Conservation (phyloP, 2,329 filamentous ascomycete species). For the Fusarium marasasianum region DNA sequence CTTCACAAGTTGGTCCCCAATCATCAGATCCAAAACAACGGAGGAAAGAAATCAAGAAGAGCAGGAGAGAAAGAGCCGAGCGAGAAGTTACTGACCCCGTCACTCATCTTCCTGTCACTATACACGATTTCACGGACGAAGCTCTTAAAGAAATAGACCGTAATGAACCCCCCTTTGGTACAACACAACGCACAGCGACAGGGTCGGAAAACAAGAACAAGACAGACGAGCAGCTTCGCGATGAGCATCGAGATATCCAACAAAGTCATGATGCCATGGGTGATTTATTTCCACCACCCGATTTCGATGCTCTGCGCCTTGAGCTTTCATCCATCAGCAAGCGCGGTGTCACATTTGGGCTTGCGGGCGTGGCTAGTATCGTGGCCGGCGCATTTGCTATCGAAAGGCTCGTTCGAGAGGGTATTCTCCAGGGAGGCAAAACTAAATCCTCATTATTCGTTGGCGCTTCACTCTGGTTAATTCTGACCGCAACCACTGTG, state of each 20-base stretch:
- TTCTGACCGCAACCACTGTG: conserved; percentile 41
- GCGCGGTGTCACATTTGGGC: conserved; percentile 49
- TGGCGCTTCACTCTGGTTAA: conserved; percentile 38
- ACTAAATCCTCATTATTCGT: conserved; percentile 30
- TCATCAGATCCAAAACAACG: conserved; percentile 56
- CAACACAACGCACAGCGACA: conserved; percentile 50
- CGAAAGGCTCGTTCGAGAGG: conserved; percentile 32
- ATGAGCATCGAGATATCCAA: conserved; percentile 50
- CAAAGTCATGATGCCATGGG: conserved; percentile 53
- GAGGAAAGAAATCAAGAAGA: conserved; percentile 59
- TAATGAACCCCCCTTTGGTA: conserved; percentile 48
- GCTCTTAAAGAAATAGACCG: conserved; percentile 57
- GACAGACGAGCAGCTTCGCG: conserved; percentile 49
- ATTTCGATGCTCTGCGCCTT: conserved; percentile 54
- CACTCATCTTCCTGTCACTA: conserved; percentile 73
- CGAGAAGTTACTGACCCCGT: conserved; percentile 76
- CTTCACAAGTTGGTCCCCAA: conserved; percentile 49
- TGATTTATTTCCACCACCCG: conserved; percentile 58
- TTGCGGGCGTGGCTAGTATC: conserved; percentile 49
- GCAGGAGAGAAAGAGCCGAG: conserved; percentile 56
- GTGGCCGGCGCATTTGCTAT: conserved; percentile 41
- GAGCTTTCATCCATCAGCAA: conserved; percentile 47
- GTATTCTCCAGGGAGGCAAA: conserved; percentile 6
- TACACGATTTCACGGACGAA: conserved; percentile 74
- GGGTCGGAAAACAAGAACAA: conserved; percentile 52